phyloP scores from a whole-genome alignment of 208 protist species.

The Naegleria lovaniensis region DNA sequence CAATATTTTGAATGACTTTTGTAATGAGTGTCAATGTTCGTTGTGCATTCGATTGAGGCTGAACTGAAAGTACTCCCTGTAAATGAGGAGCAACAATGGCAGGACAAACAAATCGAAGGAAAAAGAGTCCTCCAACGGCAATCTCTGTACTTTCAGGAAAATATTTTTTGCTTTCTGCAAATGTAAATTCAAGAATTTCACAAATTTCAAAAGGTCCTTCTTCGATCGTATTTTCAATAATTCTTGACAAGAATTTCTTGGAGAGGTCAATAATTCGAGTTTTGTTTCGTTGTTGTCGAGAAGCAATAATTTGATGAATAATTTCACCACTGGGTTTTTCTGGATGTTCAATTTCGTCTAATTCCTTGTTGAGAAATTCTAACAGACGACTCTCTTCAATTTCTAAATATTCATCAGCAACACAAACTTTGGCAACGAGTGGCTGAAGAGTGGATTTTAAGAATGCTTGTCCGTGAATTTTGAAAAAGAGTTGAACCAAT shows the following conservation, averaged over 20 bases:
- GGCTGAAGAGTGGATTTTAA: neutral
- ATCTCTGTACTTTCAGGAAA: neutral
- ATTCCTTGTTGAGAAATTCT: neutral
- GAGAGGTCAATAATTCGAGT: neutral
- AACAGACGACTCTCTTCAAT: neutral
- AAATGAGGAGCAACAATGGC: neutral
- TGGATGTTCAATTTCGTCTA: neutral
- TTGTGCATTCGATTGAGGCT: neutral
- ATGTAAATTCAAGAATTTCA: neutral
- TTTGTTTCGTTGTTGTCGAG: neutral
- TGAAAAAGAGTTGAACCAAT: neutral
- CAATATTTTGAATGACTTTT: conserved; percentile 10
- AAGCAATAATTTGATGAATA: neutral
- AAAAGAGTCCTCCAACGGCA: neutral
- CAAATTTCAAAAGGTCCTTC: conserved; percentile 1
- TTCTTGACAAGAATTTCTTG: neutral
- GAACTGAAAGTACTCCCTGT: neutral
- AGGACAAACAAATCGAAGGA: conserved; percentile 9
- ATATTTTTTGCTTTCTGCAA: neutral
- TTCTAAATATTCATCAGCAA: neutral
- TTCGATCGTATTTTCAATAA: neutral
- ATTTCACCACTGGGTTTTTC: neutral
- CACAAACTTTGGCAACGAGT: neutral
- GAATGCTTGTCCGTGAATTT: neutral
- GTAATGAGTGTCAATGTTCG: neutral